Base-by-base conservation (phyloP, 2,329 filamentous ascomycete genomes). In the Pseudogymnoascus destructans region DNA sequence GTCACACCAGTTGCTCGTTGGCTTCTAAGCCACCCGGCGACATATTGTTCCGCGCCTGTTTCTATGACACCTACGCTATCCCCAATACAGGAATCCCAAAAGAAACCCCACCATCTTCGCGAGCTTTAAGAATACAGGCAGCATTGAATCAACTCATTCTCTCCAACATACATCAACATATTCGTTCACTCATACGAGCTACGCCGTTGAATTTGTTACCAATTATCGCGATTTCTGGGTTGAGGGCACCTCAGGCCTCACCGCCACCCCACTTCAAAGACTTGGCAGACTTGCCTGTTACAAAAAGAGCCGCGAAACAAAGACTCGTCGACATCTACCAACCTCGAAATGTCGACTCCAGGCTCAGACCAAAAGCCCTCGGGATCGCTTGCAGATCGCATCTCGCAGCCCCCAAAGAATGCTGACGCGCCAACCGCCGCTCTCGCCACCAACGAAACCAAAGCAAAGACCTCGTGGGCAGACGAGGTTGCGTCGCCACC, bases 351-450 rank as follows among this genome's bases (percentile, higher is more conserved):
- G 46, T 52, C 46, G 25, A 52, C 46, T 52, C 46, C 46, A 52
- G 46, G 46, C 25, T 52, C 46, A 52, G 46, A 30, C 8, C 25
- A n/a, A 1, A 52, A 52, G 25, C 25, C 46, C 9, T 52, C 46
- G 1, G 70, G 69, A 36, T 75, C 75, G 30, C 70, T 79, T 55
- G 75, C 70, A 19, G 74, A 76, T 62, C 75, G 77, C 60, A 73
- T 78, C 61, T 71, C 74, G 36, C 72, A 73, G 59, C 70, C 74
- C 21, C 38, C 57, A 15, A 42, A 52, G 46, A 52, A 52, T 52
- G 15, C 46, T 1, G 46, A 52, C 46, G 46, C 46, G n/a, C 25
- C 46, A 30, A 7, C 59, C 7, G 25, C 1, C 17, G 15, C 35
- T 3, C 58, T 32, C 15, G 23, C 58, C 55, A 25, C 19, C 11